These are phyloP conservation scores for Mortierella sp. DNA, from an alignment of 371 early-diverging fungal species.

Conservation along the genomic window DNA sequence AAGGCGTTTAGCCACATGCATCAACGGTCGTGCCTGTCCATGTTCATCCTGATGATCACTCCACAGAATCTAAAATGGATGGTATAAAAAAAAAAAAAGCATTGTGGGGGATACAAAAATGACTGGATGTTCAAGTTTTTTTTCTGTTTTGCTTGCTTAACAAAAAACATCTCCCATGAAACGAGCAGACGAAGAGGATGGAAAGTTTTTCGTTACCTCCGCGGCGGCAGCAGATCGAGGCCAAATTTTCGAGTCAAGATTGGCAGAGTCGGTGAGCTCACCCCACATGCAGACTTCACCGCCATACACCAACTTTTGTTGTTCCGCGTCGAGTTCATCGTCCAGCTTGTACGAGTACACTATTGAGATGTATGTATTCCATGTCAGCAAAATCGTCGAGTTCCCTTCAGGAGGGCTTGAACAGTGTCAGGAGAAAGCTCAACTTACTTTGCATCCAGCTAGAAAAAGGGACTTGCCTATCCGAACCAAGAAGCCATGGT, in stretches of 20 bases:
- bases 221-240: slow-evolving; percentile 80
- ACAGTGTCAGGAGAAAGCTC: not conserved
- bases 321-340: slow-evolving; percentile 23
- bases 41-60: slow-evolving; percentile 66
- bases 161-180: too few relatives aligned
- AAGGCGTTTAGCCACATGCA: slow-evolving; percentile 73
- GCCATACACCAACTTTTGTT: slow-evolving; percentile 59
- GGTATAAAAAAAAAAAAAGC: too few relatives aligned
- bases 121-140: too few relatives aligned
- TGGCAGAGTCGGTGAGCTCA: slow-evolving; percentile 74
- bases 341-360: slow-evolving; percentile 46
- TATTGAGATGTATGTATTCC: too few relatives aligned
- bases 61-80: slow-evolving; percentile 65
- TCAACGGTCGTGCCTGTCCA: slow-evolving; percentile 62
- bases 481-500: slow-evolving; percentile 47
- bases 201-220: too few relatives aligned
- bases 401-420: too few relatives aligned
- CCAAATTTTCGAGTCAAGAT: slow-evolving; percentile 76
- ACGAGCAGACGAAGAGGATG: too few relatives aligned
- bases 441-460: slow-evolving; percentile 46
- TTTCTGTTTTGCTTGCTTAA: too few relatives aligned
- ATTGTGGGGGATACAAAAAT: too few relatives aligned
- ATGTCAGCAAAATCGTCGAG: too few relatives aligned
- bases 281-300: slow-evolving; percentile 79
- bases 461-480: slow-evolving; percentile 21